Evolutionary conservation across 1,284 basidiomycete genomes (phyloP).

Genomic region (Ganoderma meredithae): DNA sequence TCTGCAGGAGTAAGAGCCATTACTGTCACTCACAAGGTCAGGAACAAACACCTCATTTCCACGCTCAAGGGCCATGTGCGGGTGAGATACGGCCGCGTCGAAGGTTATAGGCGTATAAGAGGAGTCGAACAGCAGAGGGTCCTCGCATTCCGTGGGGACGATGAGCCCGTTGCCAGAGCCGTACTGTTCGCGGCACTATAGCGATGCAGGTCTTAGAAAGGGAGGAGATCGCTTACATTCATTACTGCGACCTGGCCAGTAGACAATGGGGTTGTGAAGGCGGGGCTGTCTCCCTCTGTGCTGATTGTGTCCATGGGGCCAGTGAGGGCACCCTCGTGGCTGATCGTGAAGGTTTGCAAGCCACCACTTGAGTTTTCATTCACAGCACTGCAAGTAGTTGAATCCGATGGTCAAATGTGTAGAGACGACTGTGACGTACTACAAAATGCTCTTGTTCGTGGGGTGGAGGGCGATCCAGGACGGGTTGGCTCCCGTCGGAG

Average conservation of each 20-base stretch:
- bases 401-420: background rate
- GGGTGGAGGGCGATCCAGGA: conserved; percentile 65
- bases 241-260: conserved; percentile 65
- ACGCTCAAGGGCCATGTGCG: conserved; percentile 68
- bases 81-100: conserved; percentile 60
- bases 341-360: conserved; percentile 65
- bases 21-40: conserved; percentile 57
- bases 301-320: conserved; percentile 53
- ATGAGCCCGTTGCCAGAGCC: conserved; percentile 62
- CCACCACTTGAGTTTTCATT: conserved; percentile 57
- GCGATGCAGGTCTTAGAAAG: background rate
- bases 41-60: conserved; percentile 64
- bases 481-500: conserved; percentile 57
- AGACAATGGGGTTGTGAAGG: conserved; percentile 57
- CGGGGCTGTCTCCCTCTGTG: conserved; percentile 60
- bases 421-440: conserved; percentile 47
- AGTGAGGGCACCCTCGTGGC: conserved; percentile 52
- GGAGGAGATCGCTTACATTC: conserved; percentile 50
- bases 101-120: conserved; percentile 58
- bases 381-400: conserved; percentile 50
- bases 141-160: conserved; percentile 50
- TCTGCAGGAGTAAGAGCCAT: background rate
- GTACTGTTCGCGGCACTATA: conserved; percentile 51
- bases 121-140: conserved; percentile 51
- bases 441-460: conserved; percentile 61